These are phyloP conservation scores for Debaryomyces coudertii DNA, from an alignment of 1,139 yeast genomes.

Conservation along the genomic window DNA sequence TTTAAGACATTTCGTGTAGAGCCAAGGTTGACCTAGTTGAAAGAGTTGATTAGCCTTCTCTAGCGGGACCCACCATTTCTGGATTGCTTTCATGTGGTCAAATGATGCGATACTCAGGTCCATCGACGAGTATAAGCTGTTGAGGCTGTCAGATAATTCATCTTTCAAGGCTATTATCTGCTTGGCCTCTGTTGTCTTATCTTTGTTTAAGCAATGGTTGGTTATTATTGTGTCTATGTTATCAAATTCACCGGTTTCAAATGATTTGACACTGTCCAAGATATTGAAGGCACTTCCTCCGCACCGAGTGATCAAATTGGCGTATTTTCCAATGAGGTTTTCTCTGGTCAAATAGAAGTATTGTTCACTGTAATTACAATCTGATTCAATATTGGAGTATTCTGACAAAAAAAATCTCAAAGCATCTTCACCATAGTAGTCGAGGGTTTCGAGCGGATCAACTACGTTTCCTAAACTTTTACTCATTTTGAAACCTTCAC, in stretches of 20 bases:
- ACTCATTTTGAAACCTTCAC: slow-evolving; percentile 90
- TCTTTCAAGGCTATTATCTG: slow-evolving; percentile 22
- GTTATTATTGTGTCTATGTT: slow-evolving; percentile 29
- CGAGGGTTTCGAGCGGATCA: slow-evolving; percentile 71
- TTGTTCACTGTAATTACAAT: slow-evolving; percentile 74
- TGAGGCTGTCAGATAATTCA: slow-evolving; percentile 25
- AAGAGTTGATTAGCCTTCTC: slow-evolving; percentile 67
- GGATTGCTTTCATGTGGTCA: slow-evolving; percentile 62
- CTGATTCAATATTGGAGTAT: slow-evolving; percentile 73
- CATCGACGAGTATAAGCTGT: slow-evolving; percentile 34
- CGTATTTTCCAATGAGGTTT: slow-evolving; percentile 77
- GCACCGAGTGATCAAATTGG: slow-evolving; percentile 74
- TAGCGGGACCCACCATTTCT: slow-evolving; percentile 62
- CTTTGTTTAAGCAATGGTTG: slow-evolving; percentile 15
- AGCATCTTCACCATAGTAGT: slow-evolving; percentile 70
- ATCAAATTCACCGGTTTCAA: slow-evolving; percentile 24
- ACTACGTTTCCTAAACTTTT: slow-evolving; percentile 95
- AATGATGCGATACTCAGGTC: slow-evolving; percentile 46
- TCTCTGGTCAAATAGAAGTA: slow-evolving; percentile 61
- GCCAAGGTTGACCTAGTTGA: slow-evolving; percentile 67
- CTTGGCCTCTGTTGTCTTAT: slow-evolving; percentile 16
- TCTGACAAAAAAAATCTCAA: slow-evolving; percentile 77
- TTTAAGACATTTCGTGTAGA: slow-evolving; percentile 29
- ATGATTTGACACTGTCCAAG: slow-evolving; percentile 40
- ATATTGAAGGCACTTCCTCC: slow-evolving; percentile 73